These are phyloP conservation scores for Aureobasidium sp. DNA, from an alignment of 2,329 filamentous ascomycete species.

Conservation along the genomic window DNA sequence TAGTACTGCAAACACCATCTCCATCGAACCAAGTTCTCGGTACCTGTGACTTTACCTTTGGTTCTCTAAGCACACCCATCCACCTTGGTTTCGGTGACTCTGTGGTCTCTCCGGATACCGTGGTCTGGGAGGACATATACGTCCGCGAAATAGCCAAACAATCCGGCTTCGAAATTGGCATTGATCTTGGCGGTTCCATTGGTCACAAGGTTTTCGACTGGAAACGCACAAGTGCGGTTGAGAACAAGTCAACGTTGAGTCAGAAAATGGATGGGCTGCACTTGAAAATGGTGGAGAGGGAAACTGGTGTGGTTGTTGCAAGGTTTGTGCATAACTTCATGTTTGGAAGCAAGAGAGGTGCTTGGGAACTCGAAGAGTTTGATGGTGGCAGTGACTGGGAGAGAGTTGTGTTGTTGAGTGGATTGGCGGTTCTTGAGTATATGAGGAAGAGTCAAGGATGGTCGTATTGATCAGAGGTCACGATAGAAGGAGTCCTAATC, in stretches of 20 bases:
- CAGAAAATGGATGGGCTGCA: background rate
- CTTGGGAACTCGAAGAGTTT: background rate
- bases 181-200: background rate
- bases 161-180: background rate
- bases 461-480: background rate
- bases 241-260: background rate
- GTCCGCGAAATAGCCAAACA: background rate
- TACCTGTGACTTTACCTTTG: background rate
- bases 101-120: background rate
- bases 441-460: background rate
- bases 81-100: background rate
- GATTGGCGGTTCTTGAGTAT: background rate
- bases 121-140: conserved; percentile 1
- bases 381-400: background rate
- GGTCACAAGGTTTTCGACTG: background rate
- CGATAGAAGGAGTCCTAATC: no score
- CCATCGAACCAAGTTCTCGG: background rate
- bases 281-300: background rate
- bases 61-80: background rate
- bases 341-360: background rate
- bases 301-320: background rate
- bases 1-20: background rate
- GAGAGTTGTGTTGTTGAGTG: background rate
- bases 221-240: background rate
- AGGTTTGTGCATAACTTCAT: background rate